Evolutionary conservation across 805 yeast genomes (phyloP), one percentile per base, ranked within the genome.

Genomic region (Candida patagonica): DNA sequence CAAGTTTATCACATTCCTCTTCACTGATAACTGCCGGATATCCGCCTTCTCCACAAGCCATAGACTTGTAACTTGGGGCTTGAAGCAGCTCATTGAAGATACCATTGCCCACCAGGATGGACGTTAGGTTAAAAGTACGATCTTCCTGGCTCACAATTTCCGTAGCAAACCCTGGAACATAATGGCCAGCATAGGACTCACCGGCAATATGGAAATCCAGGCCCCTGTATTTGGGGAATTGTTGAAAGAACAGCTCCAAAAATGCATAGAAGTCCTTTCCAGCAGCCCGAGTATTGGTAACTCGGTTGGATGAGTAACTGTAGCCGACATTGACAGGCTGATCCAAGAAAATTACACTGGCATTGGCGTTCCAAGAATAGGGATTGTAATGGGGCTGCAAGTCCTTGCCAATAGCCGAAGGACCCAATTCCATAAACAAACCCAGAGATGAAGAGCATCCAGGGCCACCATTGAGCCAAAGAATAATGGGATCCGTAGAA

Each of bases 1-100:
- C 69, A 78, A 87, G 76, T 21, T 65, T 63, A 40, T 73, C 72
- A 67, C 96, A 87, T 56, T 80, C 79, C 47, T 80, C 87, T 36
- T 80, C 85, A 26, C 74, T 65, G 48, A 87, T 66, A 4, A 86
- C 85, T 12, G 88, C 68, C 27, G 82, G 80, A 51, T 73, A 77
- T 29, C 95, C 96, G 51, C 95, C 95, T 55, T 77, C 70, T 48
- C 95, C 95, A 65, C 96, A 87, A 10, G 95, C 95, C 96, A 86
- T 87, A 61, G 94, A 94, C 57, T 80, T 78, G 60, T 80, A 84
- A 62, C 74, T 73, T 46, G 74, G 75, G 62, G 80, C 79, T 65
- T 85, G 95, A 46, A 74, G 70, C 57, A 81, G 72, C 7, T 94
- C 80, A 63, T 87, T 95, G 27, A 94, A 83, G 51, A 86, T 73